Conservation (phyloP, 2,329 filamentous ascomycete species). For the Aspergillus proliferans region DNA sequence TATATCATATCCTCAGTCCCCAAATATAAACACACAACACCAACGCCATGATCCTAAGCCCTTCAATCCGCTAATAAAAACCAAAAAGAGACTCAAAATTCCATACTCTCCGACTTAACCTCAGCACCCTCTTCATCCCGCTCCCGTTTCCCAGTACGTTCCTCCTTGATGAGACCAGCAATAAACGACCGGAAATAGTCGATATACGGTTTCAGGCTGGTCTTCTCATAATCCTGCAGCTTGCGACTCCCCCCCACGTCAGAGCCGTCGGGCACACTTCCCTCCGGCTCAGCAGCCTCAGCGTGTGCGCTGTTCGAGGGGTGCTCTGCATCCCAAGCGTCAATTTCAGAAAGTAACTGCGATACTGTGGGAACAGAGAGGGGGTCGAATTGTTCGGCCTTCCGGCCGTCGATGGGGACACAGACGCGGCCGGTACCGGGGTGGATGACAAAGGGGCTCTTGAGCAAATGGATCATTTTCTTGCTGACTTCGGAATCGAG, state of each 20-base stretch:
- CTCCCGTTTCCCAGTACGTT: conserved; percentile 48
- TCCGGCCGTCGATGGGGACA: conserved; percentile 77
- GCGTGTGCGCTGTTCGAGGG: conserved; percentile 27
- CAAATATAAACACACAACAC: neutral
- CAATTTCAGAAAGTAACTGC: conserved; percentile 74
- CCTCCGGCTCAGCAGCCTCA: conserved; percentile 37
- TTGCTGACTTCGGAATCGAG: conserved; percentile 97
- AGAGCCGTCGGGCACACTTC: conserved; percentile 23
- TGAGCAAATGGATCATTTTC: conserved; percentile 96
- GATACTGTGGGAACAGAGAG: conserved; percentile 83
- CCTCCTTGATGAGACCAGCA: conserved; percentile 68
- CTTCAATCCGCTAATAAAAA: neutral
- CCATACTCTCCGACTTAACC: conserved; percentile 51
- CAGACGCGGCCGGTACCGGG: conserved; percentile 91
- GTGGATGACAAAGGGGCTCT: conserved; percentile 93
- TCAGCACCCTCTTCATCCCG: conserved; percentile 42
- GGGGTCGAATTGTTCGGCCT: conserved; percentile 78
- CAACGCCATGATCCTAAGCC: neutral
- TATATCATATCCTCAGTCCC: too few relatives aligned
- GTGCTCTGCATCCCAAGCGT: conserved; percentile 59
- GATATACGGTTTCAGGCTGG: conserved; percentile 84
- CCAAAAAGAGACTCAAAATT: conserved; percentile 47
- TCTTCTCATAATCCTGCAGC: conserved; percentile 92
- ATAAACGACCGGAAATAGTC: conserved; percentile 85
- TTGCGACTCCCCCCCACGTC: conserved; percentile 37